phyloP scores from a whole-genome alignment of 805 yeast genomes.

The Kregervanrija pseudodelftensis region DNA sequence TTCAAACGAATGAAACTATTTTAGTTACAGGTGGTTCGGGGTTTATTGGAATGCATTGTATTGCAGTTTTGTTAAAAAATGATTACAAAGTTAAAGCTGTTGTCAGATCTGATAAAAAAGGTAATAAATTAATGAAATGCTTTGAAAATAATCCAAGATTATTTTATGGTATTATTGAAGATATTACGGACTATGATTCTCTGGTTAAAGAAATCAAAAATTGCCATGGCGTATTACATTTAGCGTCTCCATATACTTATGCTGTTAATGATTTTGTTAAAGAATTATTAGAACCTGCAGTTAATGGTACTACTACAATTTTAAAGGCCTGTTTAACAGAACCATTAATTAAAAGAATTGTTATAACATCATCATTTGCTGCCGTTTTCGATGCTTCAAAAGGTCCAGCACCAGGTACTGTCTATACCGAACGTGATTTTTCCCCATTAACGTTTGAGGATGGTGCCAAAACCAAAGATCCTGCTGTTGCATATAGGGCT shows the following conservation, averaged over 20 bases:
- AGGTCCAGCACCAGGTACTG: conserved; percentile 28
- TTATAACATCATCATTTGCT: conserved; percentile 47
- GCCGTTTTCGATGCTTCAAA: conserved; percentile 34
- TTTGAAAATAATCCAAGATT: conserved; percentile 26
- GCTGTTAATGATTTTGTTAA: conserved; percentile 36
- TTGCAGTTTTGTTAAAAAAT: too few relatives aligned
- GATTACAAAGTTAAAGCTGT: too few relatives aligned
- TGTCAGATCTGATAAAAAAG: too few relatives aligned
- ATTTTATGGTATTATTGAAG: conserved; percentile 38
- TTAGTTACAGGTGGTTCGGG: too few relatives aligned
- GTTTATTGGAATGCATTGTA: too few relatives aligned
- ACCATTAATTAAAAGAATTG: conserved; percentile 38
- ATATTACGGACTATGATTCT: conserved; percentile 35
- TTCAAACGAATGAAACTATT: too few relatives aligned
- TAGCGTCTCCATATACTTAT: conserved; percentile 54
- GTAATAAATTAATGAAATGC: conserved; percentile 12
- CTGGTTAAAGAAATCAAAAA: conserved; percentile 41
- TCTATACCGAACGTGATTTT: conserved; percentile 42
- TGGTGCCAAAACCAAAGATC: conserved; percentile 30
- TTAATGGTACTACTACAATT: conserved; percentile 47
- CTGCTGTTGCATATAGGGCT: conserved; percentile 42
- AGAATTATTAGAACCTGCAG: conserved; percentile 49
- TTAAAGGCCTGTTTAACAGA: conserved; percentile 39
- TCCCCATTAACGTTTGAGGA: conserved; percentile 47
- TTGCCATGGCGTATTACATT: conserved; percentile 47